Conservation (phyloP, 2,329 filamentous ascomycete species). For the Fusarium succisae region DNA sequence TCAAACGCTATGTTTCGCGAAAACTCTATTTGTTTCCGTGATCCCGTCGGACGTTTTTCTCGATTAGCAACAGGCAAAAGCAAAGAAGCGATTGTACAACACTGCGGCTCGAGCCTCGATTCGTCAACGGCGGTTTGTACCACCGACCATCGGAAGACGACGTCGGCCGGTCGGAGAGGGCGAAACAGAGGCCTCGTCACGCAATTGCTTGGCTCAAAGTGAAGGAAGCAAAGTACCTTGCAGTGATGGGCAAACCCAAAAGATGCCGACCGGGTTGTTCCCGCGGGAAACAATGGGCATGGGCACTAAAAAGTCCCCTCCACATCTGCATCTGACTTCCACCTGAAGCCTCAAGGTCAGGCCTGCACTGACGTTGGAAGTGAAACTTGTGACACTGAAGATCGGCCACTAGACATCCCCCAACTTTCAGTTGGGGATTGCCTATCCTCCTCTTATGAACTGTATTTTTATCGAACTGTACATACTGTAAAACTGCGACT, state of each 20-base stretch:
- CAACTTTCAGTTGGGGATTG: neutral
- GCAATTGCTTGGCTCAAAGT: neutral
- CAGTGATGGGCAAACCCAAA: neutral
- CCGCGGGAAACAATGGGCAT: neutral
- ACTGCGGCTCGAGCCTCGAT: conserved; percentile 2
- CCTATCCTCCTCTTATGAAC: neutral
- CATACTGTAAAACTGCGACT: conserved; percentile 1
- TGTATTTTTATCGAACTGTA: neutral
- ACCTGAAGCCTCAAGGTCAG: neutral
- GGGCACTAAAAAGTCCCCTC: neutral
- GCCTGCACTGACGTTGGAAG: neutral
- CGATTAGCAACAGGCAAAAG: neutral
- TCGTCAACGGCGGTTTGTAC: neutral
- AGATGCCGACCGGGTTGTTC: neutral
- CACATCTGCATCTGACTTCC: neutral
- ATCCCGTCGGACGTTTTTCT: neutral
- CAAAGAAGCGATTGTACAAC: neutral
- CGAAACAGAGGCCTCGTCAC: neutral
- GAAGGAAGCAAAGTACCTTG: neutral
- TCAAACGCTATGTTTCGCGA: neutral
- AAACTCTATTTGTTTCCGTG: neutral
- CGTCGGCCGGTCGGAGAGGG: neutral
- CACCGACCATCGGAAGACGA: neutral
- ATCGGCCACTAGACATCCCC: conserved; percentile 15
- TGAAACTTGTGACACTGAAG: conserved; percentile 7